These are phyloP conservation scores for Blastocystis sp. DNA, from an alignment of 352 stramenopile species.

Conservation along the genomic window DNA sequence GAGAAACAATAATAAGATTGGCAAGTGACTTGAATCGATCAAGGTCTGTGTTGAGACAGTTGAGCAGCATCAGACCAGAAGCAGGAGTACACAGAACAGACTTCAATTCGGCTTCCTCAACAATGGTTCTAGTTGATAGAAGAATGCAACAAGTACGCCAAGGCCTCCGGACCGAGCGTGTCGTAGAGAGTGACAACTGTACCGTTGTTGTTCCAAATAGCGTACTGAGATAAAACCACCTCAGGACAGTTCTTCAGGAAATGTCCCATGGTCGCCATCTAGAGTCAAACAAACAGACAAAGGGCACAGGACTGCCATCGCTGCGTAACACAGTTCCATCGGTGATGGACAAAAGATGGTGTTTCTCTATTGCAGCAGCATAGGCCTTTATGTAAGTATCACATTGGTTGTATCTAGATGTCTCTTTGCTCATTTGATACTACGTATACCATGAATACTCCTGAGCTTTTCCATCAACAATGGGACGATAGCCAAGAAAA, in stretches of 20 bases:
- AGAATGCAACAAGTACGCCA: constrained; percentile 64
- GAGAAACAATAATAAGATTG: constrained; percentile 50
- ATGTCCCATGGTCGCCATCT: constrained; percentile 76
- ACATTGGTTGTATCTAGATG: constrained; percentile 1
- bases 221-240: constrained; percentile 82
- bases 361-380: neutral
- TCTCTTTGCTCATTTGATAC: neutral
- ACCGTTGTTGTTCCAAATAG: constrained; percentile 23
- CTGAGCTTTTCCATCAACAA: neutral
- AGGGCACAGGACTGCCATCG: constrained; percentile 11
- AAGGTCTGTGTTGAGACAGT: constrained; percentile 58
- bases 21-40: neutral
- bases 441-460: constrained; percentile 23
- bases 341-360: constrained; percentile 35
- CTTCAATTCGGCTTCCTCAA: constrained; percentile 73
- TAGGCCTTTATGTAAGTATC: constrained; percentile 32
- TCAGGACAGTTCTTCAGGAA: constrained; percentile 94
- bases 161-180: constrained; percentile 72
- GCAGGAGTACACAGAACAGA: constrained; percentile 70
- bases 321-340: neutral
- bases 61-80: constrained; percentile 70
- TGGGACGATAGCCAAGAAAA: constrained; percentile 32
- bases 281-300: neutral
- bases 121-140: constrained; percentile 67
- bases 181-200: constrained; percentile 71